Evolutionary conservation across 1,284 basidiomycete species (phyloP), one percentile per base, ranked within the genome.

Genomic region (Apiotrichum akiyoshidainum): DNA sequence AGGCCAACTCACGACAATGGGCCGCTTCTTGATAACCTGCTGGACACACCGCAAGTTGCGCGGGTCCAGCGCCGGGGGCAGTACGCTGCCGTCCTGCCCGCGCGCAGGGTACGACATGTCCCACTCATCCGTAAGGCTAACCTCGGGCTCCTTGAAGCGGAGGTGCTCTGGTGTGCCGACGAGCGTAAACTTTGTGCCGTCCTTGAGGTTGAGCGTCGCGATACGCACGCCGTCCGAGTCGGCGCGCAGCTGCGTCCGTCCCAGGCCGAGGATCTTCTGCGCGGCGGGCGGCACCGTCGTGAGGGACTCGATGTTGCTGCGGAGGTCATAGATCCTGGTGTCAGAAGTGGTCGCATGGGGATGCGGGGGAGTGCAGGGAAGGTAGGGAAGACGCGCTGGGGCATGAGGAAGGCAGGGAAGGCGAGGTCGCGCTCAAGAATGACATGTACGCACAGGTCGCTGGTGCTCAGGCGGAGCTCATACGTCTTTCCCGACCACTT

Each of bases 231-330:
- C 66, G 61, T 76, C 73, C 73, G 85, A 89, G 83, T 92, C 89
- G 3, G 83, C 80, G 6, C 89, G 89, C 13, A 94, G 79, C 73
- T 90, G 92, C 40, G 90, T 89, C 68, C 90, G 90, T 11, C 63
- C 57, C 6, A 70, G 60, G 1, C 69, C 67, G 40, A 89, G 86
- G 55, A 95, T 87, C 81, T 96, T 95, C 79, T 95, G 91, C 17
- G 91, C 82, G 65, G 89, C 89, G 31, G 86, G 83, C 4, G 92
- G 90, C 2, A 96, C 90, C 58, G 82, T 83, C 1, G 92, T 95
- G 57, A 92, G 73, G 37, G 80, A 82, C 63, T 87, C 83, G 41
- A 96, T 76, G 19, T 73, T 54, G 6, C 63, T 59, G 53, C 78
- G 72, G 49, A 78, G 71, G 58, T 78, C 77, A 63, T 73, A 77